phyloP scores from a whole-genome alignment of 495 filamentous ascomycete genomes.

The Tuber microsphaerosporum region DNA sequence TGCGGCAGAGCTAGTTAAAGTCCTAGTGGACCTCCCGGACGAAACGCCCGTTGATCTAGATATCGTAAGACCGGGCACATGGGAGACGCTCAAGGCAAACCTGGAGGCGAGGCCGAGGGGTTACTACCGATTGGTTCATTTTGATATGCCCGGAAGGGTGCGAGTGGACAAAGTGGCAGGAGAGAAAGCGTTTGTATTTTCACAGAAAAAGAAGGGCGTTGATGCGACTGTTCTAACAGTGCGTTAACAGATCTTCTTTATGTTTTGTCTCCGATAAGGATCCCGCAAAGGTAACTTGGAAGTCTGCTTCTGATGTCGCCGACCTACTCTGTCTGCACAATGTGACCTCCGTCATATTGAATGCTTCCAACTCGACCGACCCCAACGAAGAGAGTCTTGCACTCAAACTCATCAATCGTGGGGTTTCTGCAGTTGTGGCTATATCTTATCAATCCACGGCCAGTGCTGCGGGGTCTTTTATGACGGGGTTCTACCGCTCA shows the following conservation, averaged over 20 bases:
- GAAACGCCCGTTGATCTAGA: slow-evolving; percentile 22
- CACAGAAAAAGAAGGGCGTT: not conserved
- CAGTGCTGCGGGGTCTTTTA: slow-evolving; percentile 17
- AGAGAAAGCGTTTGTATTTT: not conserved
- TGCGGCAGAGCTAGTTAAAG: not conserved
- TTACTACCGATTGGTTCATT: slow-evolving; percentile 27
- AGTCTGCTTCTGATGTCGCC: slow-evolving; percentile 14
- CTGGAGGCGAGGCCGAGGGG: slow-evolving; percentile 10
- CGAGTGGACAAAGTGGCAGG: slow-evolving; percentile 6
- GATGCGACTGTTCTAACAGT: not conserved
- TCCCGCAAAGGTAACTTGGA: slow-evolving; percentile 17
- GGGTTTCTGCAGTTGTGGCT: slow-evolving; percentile 20
- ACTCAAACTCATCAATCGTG: slow-evolving; percentile 11
- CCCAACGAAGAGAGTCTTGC: slow-evolving; percentile 16
- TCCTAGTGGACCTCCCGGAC: slow-evolving; percentile 16
- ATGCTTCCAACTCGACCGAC: slow-evolving; percentile 13
- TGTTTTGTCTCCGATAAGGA: slow-evolving; percentile 25
- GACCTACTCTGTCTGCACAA: slow-evolving; percentile 12
- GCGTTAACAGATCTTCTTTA: not conserved
- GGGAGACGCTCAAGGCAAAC: slow-evolving; percentile 17
- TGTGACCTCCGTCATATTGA: slow-evolving; percentile 21
- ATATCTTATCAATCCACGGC: slow-evolving; percentile 18
- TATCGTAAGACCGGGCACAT: slow-evolving; percentile 29
- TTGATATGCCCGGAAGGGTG: slow-evolving; percentile 24
- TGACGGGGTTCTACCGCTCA: slow-evolving; percentile 19